Base-by-base conservation (phyloP, 441 rosid species). In the Caryocar brasiliense region DNA sequence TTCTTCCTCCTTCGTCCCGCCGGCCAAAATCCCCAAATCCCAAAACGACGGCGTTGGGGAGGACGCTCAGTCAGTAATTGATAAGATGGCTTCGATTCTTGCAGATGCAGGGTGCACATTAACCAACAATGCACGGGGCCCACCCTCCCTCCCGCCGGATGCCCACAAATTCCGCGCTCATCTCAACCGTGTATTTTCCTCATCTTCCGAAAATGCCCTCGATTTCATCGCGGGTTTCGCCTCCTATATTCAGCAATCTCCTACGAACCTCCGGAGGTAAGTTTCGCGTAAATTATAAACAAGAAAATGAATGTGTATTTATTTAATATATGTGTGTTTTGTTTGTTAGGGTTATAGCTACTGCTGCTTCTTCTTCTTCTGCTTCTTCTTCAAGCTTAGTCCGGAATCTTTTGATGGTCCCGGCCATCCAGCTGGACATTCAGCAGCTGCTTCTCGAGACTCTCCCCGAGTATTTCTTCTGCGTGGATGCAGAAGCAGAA, bases 21-120 rank as follows among this genome's bases (percentile, higher is more conserved):
- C n/a, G n/a, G n/a, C n/a, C n/a, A n/a, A n/a, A n/a, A n/a, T n/a
- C n/a, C n/a, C n/a, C n/a, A n/a, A n/a, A n/a, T n/a, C n/a, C n/a
- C n/a, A n/a, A n/a, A n/a, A n/a, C n/a, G n/a, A n/a, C n/a, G 41
- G 28, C 25, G 28, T 21, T 2, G 22, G 9, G 2, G 18, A 8
- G 40, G 59, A 61, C 12, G 60, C 68, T n/a, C n/a, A n/a, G n/a
- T n/a, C n/a, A n/a, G n/a, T n/a, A 22, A 63, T 65, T 37, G 85
- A 80, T 19, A 80, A 65, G 58, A 70, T 81, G 79, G 68, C 68
- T 14, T 61, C 85, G 9, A 50, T 82, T 59, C 66, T 88, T 20
- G 96, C 95, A 1, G 92, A 82, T 26, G 81, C 80, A 12, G 95
- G 92, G 2, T 85, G 95, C 55, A 85, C 95, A 14, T 59, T 88